A percentile compares a stretch with the other conserved stretches of the same genome.
phyloP scores from a whole-genome alignment of 352 stramenopile genomes.

The Phytophthora palmivora region DNA sequence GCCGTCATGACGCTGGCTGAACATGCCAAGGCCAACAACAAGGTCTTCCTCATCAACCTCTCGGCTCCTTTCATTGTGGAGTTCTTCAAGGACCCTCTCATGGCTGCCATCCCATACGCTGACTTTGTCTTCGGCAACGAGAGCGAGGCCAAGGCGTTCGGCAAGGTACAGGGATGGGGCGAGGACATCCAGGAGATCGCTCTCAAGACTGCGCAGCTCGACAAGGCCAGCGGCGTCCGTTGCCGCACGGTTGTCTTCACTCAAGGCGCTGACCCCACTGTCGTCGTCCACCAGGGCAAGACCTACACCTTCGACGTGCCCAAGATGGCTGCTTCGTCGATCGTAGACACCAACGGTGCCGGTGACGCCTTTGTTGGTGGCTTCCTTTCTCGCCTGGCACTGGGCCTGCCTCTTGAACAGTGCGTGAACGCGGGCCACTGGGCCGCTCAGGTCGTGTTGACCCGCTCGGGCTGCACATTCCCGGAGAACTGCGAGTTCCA shows the following conservation, averaged over 20 bases:
- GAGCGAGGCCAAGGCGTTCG: constrained; percentile 97
- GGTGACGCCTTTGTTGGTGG: constrained; percentile 99
- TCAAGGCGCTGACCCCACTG: constrained; percentile 95
- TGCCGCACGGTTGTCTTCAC: constrained; percentile 98
- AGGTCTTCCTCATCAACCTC: constrained; percentile 97
- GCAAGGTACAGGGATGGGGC: constrained; percentile 90
- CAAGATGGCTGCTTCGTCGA: constrained; percentile 84
- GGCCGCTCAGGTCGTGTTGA: constrained; percentile 97
- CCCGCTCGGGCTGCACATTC: constrained; percentile 97
- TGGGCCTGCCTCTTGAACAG: constrained; percentile 86
- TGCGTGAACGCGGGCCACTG: constrained; percentile 98
- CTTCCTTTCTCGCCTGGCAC: constrained; percentile 95
- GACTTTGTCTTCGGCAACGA: constrained; percentile 99
- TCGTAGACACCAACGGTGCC: constrained; percentile 99
- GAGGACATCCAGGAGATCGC: constrained; percentile 92
- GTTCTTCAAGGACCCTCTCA: constrained; percentile 97
- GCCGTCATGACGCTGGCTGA: constrained; percentile 93
- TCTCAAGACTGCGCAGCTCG: constrained; percentile 92
- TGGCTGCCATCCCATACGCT: constrained; percentile 93
- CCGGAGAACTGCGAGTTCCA: constrained; percentile 92
- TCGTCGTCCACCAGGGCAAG: constrained; percentile 96
- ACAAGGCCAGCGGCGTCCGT: constrained; percentile 93
- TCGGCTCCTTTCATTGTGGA: constrained; percentile 98
- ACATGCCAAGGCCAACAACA: constrained; percentile 94
- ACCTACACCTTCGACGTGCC: constrained; percentile 94